Base-by-base conservation (phyloP, 2,329 filamentous ascomycete genomes). In the Cytospora paraplurivora region DNA sequence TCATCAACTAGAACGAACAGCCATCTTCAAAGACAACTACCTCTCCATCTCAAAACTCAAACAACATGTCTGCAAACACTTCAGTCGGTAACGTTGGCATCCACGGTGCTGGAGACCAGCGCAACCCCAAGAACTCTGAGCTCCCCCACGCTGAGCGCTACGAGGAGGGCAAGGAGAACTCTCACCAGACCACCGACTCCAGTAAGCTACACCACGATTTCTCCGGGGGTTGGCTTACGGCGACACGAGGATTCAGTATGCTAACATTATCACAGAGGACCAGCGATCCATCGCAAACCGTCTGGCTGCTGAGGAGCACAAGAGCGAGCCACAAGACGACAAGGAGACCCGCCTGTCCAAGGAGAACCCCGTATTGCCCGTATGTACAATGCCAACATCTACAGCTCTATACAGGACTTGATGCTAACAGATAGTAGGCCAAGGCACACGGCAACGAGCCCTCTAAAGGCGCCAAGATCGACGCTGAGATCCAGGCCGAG, bases 21-120 rank as follows among this genome's bases (percentile, higher is more conserved):
- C 15, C 27, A 27, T 2, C 27, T 27, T 1, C 10, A 15, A 15
- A 7, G 1, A 34, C 37, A n/a, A 7, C n/a, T 13, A 19, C 6
- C 17, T 37, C 21, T 13, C n/a, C 32, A 55, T 34, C 13, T 15
- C 21, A 35, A 27, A 37, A 1, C 15, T n/a, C n/a, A n/a, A 12
- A 11, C 65, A 73, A 50, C 51, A 77, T 77, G 75, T 74, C 74
- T 54, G 72, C 71, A 44, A 71, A 79, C 66, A 91, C 89, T 63
- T 89, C 81, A 73, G 89, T 94, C 73, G 91, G 91, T 69, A 82
- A 79, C 74, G 71, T 77, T 67, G 74, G 77, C 66, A 78, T 92
- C 74, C 93, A 95, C 78, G 89, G 93, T 78, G 88, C 83, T 63
- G 88, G 87, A 64, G 91, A 95, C 77, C 91, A 95, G 81, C 84